Evolutionary conservation across 495 filamentous ascomycete genomes (phyloP).

Genomic region (Thermochaetoides thermophila): DNA sequence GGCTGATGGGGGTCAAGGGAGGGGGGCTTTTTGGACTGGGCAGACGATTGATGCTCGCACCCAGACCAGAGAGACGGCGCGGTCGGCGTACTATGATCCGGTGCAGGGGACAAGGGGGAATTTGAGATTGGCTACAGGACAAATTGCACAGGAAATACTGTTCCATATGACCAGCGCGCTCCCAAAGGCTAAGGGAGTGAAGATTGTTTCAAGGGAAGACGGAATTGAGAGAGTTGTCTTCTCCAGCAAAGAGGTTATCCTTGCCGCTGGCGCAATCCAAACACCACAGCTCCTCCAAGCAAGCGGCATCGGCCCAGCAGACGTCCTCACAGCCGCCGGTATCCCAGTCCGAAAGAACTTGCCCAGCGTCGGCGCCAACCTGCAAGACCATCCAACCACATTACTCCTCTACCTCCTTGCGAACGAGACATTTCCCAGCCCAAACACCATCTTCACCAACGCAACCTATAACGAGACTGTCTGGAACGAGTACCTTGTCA

Average conservation of each 20-base stretch:
- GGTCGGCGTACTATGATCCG: constrained; percentile 17
- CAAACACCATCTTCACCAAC: constrained; percentile 13
- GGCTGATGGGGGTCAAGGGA: constrained; percentile 5
- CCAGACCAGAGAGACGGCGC: constrained; percentile 12
- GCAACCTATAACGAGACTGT: constrained; percentile 12
- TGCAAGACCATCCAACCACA: constrained; percentile 36
- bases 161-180: constrained; percentile 7
- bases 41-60: constrained; percentile 10
- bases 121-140: constrained; percentile 11
- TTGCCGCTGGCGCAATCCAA: constrained; percentile 36
- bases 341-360: constrained; percentile 31
- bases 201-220: constrained; percentile 8
- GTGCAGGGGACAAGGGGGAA: constrained; percentile 9
- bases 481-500: constrained; percentile 15
- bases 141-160: constrained; percentile 12
- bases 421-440: constrained; percentile 16
- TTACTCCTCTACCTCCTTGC: constrained; percentile 11
- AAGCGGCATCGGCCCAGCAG: constrained; percentile 36
- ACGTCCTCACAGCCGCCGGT: constrained; percentile 25
- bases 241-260: constrained; percentile 43
- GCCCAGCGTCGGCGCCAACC: constrained; percentile 38
- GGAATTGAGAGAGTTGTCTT: constrained; percentile 12
- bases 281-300: constrained; percentile 43
- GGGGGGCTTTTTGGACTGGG: constrained; percentile 11
- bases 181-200: constrained; percentile 9